Evolutionary conservation across 2,329 filamentous ascomycete species (phyloP).

Genomic region (Scytalidium lignicola): DNA sequence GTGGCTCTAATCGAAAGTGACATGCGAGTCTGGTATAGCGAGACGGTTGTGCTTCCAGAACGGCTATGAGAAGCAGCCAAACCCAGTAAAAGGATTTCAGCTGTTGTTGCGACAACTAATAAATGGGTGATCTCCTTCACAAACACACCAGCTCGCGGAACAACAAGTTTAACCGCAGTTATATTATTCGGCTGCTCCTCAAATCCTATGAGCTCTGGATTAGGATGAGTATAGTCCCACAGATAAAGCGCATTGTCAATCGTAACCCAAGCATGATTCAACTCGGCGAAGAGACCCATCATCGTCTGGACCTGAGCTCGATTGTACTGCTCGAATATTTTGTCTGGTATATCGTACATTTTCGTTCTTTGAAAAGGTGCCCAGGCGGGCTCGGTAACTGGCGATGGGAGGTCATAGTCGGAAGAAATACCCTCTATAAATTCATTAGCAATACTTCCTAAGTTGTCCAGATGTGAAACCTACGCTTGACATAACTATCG

Average conservation of each 20-base stretch:
- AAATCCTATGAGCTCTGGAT: conserved; percentile 85
- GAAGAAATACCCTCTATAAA: conserved; percentile 76
- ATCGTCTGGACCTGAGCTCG: conserved; percentile 78
- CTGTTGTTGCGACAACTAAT: conserved; percentile 80
- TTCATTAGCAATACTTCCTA: conserved; percentile 20
- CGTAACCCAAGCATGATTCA: conserved; percentile 92
- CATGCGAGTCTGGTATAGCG: conserved; percentile 87
- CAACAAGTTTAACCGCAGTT: conserved; percentile 81
- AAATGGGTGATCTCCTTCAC: conserved; percentile 80
- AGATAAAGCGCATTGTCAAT: conserved; percentile 95
- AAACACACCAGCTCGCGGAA: conserved; percentile 83
- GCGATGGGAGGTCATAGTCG: conserved; percentile 74
- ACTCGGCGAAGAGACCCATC: conserved; percentile 91
- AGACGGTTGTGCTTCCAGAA: conserved; percentile 66
- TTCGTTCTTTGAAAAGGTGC: conserved; percentile 84
- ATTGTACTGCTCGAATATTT: conserved; percentile 90
- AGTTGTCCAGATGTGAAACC: conserved; percentile 33
- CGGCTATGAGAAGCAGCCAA: conserved; percentile 64
- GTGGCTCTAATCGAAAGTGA: conserved; percentile 69
- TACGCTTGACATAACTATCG: conserved; percentile 84
- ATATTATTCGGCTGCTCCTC: conserved; percentile 87
- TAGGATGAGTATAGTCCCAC: conserved; percentile 95
- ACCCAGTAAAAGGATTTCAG: conserved; percentile 82
- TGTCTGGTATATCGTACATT: conserved; percentile 85
- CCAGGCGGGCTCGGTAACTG: conserved; percentile 61